These are phyloP conservation scores for Vaucheria bursata DNA, from an alignment of 352 stramenopile genomes.

Conservation along the genomic window DNA sequence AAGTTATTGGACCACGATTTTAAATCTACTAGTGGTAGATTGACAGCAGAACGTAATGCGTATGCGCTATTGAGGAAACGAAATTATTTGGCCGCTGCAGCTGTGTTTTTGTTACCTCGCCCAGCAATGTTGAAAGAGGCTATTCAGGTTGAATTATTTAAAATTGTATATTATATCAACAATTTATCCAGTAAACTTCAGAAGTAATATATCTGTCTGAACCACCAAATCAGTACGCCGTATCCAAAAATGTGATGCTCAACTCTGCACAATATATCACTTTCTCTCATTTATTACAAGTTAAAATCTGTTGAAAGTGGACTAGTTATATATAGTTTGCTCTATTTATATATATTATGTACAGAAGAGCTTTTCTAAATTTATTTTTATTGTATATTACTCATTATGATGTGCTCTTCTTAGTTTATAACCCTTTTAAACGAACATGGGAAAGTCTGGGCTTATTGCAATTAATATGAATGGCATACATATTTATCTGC, in stretches of 20 bases:
- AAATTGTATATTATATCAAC: too few species aligned
- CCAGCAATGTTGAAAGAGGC: conserved; percentile 41
- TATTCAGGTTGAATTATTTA: conserved; percentile 29
- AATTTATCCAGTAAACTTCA: not conserved
- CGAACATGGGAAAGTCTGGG: too few species aligned
- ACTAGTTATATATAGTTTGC: too few species aligned
- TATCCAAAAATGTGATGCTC: not conserved
- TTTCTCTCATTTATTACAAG: conserved; percentile 13
- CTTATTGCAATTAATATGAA: too few species aligned
- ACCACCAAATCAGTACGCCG: too few species aligned
- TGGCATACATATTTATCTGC: too few species aligned
- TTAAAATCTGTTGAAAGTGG: too few species aligned
- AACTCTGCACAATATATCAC: not conserved
- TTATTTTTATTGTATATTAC: too few species aligned
- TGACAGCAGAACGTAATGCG: conserved; percentile 33
- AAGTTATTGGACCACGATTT: conserved; percentile 41
- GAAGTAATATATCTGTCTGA: not conserved
- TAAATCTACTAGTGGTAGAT: conserved; percentile 15
- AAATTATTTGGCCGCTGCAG: conserved; percentile 21
- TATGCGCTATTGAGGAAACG: conserved; percentile 31
- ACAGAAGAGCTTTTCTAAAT: too few species aligned
- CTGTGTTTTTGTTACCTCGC: conserved; percentile 35
- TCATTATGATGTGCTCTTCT: too few species aligned
- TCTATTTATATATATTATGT: too few species aligned
- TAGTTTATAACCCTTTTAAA: too few species aligned